Percentiles rank a stretch among this genome's conserved stretches.
Conservation (phyloP, 1,284 basidiomycete species). For the Testicularia cyperi region DNA sequence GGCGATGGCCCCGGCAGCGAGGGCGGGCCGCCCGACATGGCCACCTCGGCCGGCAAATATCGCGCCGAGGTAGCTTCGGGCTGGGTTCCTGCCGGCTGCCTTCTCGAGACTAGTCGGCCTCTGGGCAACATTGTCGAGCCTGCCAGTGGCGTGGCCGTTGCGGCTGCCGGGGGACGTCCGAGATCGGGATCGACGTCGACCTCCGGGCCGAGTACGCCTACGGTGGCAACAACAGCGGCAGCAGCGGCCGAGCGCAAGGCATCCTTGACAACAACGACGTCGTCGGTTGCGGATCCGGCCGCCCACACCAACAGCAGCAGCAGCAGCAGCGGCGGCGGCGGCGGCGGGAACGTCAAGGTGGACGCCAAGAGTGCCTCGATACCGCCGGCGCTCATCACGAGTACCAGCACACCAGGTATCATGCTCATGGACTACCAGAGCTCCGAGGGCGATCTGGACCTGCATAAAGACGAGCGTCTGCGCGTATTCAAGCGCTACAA, state of each 20-base stretch:
- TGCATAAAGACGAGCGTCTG: constrained; percentile 80
- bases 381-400: constrained; percentile 81
- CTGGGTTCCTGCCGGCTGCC: constrained; percentile 69
- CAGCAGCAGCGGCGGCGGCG: background rate
- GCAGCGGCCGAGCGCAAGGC: background rate
- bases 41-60: constrained; percentile 7
- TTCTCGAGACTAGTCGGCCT: constrained; percentile 74
- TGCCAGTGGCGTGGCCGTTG: no score
- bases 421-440: constrained; percentile 92
- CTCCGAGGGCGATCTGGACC: constrained; percentile 76
- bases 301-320: constrained; percentile 12
- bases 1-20: constrained; percentile 62
- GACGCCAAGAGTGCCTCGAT: constrained; percentile 66
- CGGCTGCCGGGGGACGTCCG: no score
- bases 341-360: constrained; percentile 1
- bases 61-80: constrained; percentile 46
- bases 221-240: constrained; percentile 6
- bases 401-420: constrained; percentile 87
- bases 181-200: constrained; percentile 4
- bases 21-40: constrained; percentile 5
- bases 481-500: constrained; percentile 94
- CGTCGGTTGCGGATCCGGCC: no score
- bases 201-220: constrained; percentile 33
- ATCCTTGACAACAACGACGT: no score
- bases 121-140: constrained; percentile 59